A percentile compares a stretch with the other conserved stretches of the same genome.
Evolutionary conservation across 176 grass and related monocot species (phyloP).

Genomic region (Aegilops umbellulata): DNA sequence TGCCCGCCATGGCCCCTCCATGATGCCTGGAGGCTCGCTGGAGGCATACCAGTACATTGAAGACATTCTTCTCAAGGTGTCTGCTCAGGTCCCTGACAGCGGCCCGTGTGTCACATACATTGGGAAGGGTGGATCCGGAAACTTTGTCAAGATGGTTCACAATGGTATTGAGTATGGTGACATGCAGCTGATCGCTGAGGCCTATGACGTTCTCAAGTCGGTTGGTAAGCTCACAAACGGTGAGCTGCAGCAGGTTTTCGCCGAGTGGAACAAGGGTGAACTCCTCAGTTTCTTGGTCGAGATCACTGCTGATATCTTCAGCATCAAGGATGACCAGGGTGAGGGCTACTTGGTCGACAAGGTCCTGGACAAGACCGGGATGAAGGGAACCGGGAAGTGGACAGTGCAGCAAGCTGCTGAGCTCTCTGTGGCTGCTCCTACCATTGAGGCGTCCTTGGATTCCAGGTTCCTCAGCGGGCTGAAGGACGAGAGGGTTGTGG

Average conservation of each 20-base stretch:
- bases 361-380: conserved; percentile 84
- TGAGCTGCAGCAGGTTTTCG: conserved; percentile 75
- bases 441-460: conserved; percentile 80
- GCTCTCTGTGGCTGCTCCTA: conserved; percentile 75
- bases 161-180: conserved; percentile 86
- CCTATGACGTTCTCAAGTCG: conserved; percentile 75
- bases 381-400: conserved; percentile 90
- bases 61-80: conserved; percentile 81
- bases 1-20: conserved; percentile 63
- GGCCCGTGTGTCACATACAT: conserved; percentile 73
- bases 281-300: conserved; percentile 83
- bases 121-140: conserved; percentile 69
- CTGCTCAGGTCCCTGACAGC: conserved; percentile 64
- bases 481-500: conserved; percentile 61
- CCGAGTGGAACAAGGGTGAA: conserved; percentile 88
- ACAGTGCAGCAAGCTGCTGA: conserved; percentile 81
- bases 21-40: conserved; percentile 70
- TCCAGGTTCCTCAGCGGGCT: conserved; percentile 78
- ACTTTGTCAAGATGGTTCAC: conserved; percentile 92
- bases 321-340: conserved; percentile 76
- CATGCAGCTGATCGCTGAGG: conserved; percentile 80
- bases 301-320: conserved; percentile 78
- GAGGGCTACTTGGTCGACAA: conserved; percentile 78
- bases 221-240: conserved; percentile 74
- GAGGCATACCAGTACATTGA: conserved; percentile 87